Conservation (phyloP, 176 grass and related monocot genomes). For the Zizania latifolia region DNA sequence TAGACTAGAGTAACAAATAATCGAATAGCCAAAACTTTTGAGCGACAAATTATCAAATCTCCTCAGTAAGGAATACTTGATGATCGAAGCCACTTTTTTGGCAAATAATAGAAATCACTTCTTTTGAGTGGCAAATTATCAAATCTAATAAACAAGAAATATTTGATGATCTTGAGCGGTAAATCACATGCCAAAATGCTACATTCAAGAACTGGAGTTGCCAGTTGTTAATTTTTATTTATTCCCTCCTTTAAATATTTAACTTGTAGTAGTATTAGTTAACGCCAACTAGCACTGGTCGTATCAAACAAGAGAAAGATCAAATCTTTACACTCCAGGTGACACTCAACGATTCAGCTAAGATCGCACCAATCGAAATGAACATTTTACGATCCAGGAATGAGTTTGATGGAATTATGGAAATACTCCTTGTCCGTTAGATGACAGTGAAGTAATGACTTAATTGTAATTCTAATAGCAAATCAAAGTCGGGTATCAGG, state of each 20-base stretch:
- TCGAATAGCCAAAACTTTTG: too few relatives aligned
- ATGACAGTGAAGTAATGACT: too few relatives aligned
- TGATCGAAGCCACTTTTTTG: too few relatives aligned
- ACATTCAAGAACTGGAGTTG: constrained; percentile 21
- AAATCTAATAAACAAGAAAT: too few relatives aligned
- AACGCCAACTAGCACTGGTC: background rate
- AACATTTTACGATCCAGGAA: background rate
- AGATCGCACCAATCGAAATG: background rate
- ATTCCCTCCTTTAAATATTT: background rate
- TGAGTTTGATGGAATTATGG: too few relatives aligned
- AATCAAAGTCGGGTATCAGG: background rate
- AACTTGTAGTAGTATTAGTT: background rate
- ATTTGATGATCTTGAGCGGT: too few relatives aligned
- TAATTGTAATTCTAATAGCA: background rate
- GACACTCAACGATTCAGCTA: background rate
- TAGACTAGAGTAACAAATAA: too few relatives aligned
- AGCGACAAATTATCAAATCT: too few relatives aligned
- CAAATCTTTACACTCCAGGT: background rate
- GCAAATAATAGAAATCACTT: too few relatives aligned
- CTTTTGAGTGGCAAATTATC: too few relatives aligned
- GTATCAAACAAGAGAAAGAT: background rate
- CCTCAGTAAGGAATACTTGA: too few relatives aligned
- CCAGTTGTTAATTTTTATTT: background rate
- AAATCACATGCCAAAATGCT: background rate
- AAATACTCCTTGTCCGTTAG: too few relatives aligned